A percentile compares a stretch with the other conserved stretches of the same genome.
Conservation (phyloP, 805 yeast genomes). For the Metschnikowia dekortorum region DNA sequence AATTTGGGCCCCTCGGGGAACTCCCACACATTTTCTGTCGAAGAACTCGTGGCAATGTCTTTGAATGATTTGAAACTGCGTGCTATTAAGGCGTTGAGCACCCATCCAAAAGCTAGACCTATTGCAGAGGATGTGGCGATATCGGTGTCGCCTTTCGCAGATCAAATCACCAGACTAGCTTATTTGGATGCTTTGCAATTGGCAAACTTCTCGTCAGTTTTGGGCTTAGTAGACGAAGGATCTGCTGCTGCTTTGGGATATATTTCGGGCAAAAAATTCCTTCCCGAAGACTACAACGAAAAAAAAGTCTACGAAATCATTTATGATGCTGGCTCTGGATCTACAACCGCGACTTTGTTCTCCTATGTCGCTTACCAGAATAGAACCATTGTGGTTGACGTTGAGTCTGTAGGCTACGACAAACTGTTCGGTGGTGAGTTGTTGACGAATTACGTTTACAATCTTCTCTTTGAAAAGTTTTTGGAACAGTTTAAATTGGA, state of each 20-base stretch:
- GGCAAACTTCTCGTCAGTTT: conserved; percentile 56
- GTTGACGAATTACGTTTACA: conserved; percentile 63
- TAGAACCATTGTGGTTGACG: conserved; percentile 45
- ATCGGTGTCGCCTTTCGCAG: conserved; percentile 71
- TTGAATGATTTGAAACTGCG: conserved; percentile 60
- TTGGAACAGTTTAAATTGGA: conserved; percentile 38
- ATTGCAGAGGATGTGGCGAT: conserved; percentile 64
- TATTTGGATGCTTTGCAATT: conserved; percentile 66
- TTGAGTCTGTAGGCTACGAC: conserved; percentile 71
- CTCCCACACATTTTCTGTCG: conserved; percentile 44
- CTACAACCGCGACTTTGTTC: conserved; percentile 82
- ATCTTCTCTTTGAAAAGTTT: conserved; percentile 58
- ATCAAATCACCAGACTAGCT: conserved; percentile 63
- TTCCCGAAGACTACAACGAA: conserved; percentile 30
- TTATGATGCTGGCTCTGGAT: conserved; percentile 91
- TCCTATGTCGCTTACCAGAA: conserved; percentile 48
- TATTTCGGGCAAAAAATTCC: conserved; percentile 49
- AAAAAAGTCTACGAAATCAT: conserved; percentile 58
- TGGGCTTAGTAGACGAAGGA: conserved; percentile 82
- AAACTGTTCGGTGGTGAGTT: conserved; percentile 69
- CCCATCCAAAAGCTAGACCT: conserved; percentile 44
- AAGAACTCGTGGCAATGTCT: conserved; percentile 83
- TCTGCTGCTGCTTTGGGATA: conserved; percentile 85
- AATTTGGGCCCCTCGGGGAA: conserved; percentile 36
- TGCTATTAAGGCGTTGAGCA: conserved; percentile 56